Percentiles rank a stretch among this genome's conserved stretches.
These are phyloP conservation scores for Exophiala xenobiotica DNA, from an alignment of 2,329 filamentous ascomycete species.

Conservation along the genomic window DNA sequence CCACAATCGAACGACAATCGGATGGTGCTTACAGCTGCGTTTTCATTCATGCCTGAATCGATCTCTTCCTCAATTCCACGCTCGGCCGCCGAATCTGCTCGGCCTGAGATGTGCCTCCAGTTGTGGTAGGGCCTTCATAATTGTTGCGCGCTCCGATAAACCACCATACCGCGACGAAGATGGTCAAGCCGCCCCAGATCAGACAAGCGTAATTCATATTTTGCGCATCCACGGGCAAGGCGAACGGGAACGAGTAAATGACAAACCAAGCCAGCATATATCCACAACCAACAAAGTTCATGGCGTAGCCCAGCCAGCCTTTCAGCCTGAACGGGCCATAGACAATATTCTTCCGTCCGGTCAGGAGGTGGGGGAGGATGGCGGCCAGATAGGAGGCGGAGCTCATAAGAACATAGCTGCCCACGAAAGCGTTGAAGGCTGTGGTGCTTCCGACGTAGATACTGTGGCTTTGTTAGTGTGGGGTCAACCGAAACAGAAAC, in stretches of 20 bases:
- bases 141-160: constrained; percentile 21
- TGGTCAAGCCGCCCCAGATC: constrained; percentile 53
- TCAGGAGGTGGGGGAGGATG: constrained; percentile 53
- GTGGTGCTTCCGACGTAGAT: constrained; percentile 45
- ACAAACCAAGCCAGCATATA: constrained; percentile 58
- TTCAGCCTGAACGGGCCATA: constrained; percentile 55
- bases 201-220: constrained; percentile 57
- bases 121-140: constrained; percentile 19
- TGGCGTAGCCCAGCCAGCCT: constrained; percentile 48
- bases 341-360: constrained; percentile 51
- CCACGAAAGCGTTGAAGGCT: constrained; percentile 58
- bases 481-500: too few species aligned
- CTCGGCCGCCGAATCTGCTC: constrained; percentile 8
- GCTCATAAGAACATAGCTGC: constrained; percentile 59
- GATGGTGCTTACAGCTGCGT: too few species aligned
- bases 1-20: too few species aligned
- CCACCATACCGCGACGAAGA: constrained; percentile 51
- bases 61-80: background rate
- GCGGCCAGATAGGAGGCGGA: constrained; percentile 57
- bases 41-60: constrained; percentile 1
- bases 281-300: constrained; percentile 53
- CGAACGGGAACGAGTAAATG: constrained; percentile 60
- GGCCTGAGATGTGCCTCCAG: constrained; percentile 4
- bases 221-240: constrained; percentile 45
- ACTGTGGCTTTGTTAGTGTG: too few species aligned